Evolutionary conservation across 169 alveolate species (phyloP).

Genomic region (Plasmodium adleri): DNA sequence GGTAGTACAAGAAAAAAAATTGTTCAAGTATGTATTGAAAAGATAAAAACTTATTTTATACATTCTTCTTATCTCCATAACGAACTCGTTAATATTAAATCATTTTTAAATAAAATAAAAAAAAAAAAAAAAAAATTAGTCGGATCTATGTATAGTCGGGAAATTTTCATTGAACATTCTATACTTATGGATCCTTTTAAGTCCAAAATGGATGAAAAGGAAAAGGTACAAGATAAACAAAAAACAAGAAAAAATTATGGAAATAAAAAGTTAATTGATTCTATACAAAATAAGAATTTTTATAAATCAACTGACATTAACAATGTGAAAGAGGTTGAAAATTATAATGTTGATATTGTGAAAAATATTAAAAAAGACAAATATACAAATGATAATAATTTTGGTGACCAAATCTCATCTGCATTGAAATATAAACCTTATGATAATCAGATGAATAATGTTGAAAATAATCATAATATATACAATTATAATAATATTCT

Average conservation of each 20-base stretch:
- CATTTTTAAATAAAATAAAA: slow-evolving; percentile 23
- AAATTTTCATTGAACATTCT: slow-evolving; percentile 65
- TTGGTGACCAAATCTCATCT: too few relatives aligned
- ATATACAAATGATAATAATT: slow-evolving; percentile 15
- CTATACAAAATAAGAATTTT: neutral
- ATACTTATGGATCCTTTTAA: slow-evolving; percentile 50
- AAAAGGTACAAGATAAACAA: neutral
- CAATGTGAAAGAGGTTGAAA: neutral
- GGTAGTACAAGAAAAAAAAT: slow-evolving; percentile 29
- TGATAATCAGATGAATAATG: neutral
- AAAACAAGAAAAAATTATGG: neutral
- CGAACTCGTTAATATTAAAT: slow-evolving; percentile 46
- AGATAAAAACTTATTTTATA: slow-evolving; percentile 20
- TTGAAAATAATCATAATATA: neutral
- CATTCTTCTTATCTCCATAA: slow-evolving; percentile 26
- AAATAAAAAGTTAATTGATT: neutral
- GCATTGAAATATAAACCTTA: neutral
- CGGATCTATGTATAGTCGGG: slow-evolving; percentile 1
- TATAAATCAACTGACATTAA: too few relatives aligned
- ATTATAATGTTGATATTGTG: neutral
- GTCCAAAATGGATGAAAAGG: slow-evolving; percentile 17
- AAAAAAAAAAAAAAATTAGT: slow-evolving; percentile 8
- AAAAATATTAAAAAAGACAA: neutral
- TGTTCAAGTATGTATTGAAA: slow-evolving; percentile 24
- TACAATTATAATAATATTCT: slow-evolving; percentile 1